Percentiles rank a stretch among this genome's conserved stretches.
Evolutionary conservation across 331 rosid species (phyloP).

Genomic region (Quercus phellos): DNA sequence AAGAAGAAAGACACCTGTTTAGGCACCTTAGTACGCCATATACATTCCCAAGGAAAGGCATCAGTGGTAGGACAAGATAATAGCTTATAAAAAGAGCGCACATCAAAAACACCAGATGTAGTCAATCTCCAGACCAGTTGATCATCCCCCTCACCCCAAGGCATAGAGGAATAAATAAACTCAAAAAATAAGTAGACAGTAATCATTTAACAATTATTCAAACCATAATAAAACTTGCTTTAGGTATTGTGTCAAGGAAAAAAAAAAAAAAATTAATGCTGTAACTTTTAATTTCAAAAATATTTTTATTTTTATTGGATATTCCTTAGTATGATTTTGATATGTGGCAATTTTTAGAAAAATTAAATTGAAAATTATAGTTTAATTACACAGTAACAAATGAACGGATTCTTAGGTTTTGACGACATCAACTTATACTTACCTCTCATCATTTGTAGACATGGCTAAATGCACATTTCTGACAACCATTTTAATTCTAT

Average conservation of each 20-base stretch:
- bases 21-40: too few species aligned
- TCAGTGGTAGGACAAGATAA: too few species aligned
- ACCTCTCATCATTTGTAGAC: not conserved
- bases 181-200: too few species aligned
- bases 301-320: not conserved
- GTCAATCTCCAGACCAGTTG: too few species aligned
- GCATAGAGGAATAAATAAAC: too few species aligned
- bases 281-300: not conserved
- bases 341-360: not conserved
- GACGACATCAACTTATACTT: not conserved
- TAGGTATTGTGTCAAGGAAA: not conserved
- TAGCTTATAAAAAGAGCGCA: too few species aligned
- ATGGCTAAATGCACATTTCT: not conserved
- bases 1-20: too few species aligned
- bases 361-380: not conserved
- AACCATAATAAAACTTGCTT: not conserved
- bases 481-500: not conserved
- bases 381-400: not conserved
- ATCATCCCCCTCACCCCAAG: too few species aligned
- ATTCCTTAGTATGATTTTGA: not conserved
- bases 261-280: not conserved
- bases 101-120: too few species aligned
- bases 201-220: too few species aligned
- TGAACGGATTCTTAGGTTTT: not conserved
- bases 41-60: too few species aligned